These are phyloP conservation scores for Echeveria elegans DNA, from an alignment of 164 flowering plant genomes.

Conservation along the genomic window DNA sequence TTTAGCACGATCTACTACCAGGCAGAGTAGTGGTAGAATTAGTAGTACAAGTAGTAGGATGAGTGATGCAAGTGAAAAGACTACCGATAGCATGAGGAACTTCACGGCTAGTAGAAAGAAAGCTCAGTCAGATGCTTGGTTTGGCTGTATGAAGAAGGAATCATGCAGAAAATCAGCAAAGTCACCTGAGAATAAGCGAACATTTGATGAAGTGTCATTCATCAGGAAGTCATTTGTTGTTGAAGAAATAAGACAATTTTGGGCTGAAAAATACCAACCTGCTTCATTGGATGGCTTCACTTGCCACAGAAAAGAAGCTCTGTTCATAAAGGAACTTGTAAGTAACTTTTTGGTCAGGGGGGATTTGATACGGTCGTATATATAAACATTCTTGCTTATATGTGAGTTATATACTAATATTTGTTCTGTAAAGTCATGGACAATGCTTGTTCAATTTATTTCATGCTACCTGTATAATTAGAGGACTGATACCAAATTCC, in stretches of 20 bases:
- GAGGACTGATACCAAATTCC: not conserved
- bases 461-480: not conserved
- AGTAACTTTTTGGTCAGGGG: slow-evolving; percentile 8
- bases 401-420: not conserved
- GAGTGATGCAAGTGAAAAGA: slow-evolving; percentile 33
- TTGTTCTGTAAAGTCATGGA: not conserved
- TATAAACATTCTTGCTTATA: not conserved
- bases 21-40: slow-evolving; percentile 23
- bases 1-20: slow-evolving; percentile 26
- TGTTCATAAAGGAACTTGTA: slow-evolving; percentile 52
- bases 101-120: slow-evolving; percentile 44
- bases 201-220: slow-evolving; percentile 46
- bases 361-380: not conserved
- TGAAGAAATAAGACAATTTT: slow-evolving; percentile 51
- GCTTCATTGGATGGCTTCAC: slow-evolving; percentile 51
- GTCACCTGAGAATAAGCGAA: slow-evolving; percentile 34
- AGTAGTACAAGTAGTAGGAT: slow-evolving; percentile 29
- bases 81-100: slow-evolving; percentile 27
- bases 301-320: slow-evolving; percentile 68
- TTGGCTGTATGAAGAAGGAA: slow-evolving; percentile 48
- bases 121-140: slow-evolving; percentile 40
- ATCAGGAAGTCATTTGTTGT: slow-evolving; percentile 63
- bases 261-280: slow-evolving; percentile 72
- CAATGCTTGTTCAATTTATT: not conserved
- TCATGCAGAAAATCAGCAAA: slow-evolving; percentile 36